Conservation (phyloP, 371 early-diverging fungal species). For the Lichtheimia corymbifera region DNA sequence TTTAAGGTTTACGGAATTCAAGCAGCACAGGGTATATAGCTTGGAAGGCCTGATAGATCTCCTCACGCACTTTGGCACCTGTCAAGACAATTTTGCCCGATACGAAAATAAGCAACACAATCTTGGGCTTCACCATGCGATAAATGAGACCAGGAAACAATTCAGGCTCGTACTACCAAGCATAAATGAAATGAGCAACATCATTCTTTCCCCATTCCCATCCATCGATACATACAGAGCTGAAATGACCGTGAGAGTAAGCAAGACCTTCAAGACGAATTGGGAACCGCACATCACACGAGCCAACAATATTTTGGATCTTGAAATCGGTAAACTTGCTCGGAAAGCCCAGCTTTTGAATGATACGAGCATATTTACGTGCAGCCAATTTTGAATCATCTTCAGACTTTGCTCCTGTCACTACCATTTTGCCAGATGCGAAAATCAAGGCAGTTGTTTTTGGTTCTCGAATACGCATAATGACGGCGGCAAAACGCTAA, state of each 20-base stretch:
- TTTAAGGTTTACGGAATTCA: slow-evolving; percentile 82
- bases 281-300: slow-evolving; percentile 99
- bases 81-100: slow-evolving; percentile 99
- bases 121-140: slow-evolving; percentile 99
- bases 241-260: slow-evolving; percentile 97
- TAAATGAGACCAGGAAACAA: slow-evolving; percentile 99
- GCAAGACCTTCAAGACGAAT: slow-evolving; percentile 99
- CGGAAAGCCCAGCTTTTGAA: slow-evolving; percentile 99
- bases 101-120: slow-evolving; percentile 99
- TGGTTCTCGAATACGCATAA: slow-evolving; percentile 99
- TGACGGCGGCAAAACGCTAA: slow-evolving; percentile 99
- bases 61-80: slow-evolving; percentile 99
- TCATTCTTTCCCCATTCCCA: background rate
- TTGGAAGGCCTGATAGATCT: slow-evolving; percentile 99
- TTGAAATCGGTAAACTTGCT: slow-evolving; percentile 99
- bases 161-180: slow-evolving; percentile 97
- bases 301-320: slow-evolving; percentile 99
- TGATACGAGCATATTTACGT: slow-evolving; percentile 99
- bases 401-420: slow-evolving; percentile 97
- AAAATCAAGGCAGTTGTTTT: slow-evolving; percentile 99
- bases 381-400: slow-evolving; percentile 97
- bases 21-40: slow-evolving; percentile 99
- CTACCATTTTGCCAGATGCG: slow-evolving; percentile 99
- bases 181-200: background rate
- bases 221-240: slow-evolving; percentile 73